phyloP scores from a whole-genome alignment of 768 basidiomycete genomes.

The Hysterangium stoloniferum region DNA sequence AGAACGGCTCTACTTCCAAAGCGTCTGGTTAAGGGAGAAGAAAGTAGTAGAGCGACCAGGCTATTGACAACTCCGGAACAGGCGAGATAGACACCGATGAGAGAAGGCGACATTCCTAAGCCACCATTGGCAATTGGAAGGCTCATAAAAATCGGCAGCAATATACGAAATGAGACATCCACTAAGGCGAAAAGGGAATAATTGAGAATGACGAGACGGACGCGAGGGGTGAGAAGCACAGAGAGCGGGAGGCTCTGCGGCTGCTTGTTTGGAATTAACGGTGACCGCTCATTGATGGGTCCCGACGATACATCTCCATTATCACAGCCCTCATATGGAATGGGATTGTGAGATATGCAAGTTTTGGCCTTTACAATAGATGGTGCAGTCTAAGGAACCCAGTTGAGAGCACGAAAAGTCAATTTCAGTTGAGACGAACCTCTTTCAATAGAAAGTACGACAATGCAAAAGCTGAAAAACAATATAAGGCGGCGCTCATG shows the following conservation, averaged over 20 bases:
- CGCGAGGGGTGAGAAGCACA: constrained; percentile 42
- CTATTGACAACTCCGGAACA: constrained; percentile 58
- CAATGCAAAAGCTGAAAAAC: constrained; percentile 32
- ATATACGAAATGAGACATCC: constrained; percentile 57
- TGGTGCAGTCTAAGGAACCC: not conserved
- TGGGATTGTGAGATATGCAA: too few species aligned
- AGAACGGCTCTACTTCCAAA: constrained; percentile 39
- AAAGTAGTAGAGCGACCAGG: constrained; percentile 34
- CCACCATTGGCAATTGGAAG: constrained; percentile 65
- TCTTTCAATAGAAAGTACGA: constrained; percentile 51
- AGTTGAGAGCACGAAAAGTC: not conserved
- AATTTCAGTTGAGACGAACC: constrained; percentile 20
- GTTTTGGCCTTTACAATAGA: not conserved
- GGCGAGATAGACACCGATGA: constrained; percentile 55
- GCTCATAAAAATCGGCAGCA: constrained; percentile 67
- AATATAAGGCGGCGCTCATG: constrained; percentile 31
- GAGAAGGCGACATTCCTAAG: constrained; percentile 45
- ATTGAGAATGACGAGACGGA: constrained; percentile 55
- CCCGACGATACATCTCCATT: too few species aligned
- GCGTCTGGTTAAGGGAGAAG: constrained; percentile 31
- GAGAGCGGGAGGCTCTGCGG: constrained; percentile 37
- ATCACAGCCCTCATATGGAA: too few species aligned
- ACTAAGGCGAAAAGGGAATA: constrained; percentile 58
- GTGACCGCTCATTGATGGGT: constrained; percentile 7
- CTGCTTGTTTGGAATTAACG: not conserved